Base-by-base conservation (phyloP, 805 yeast species). In the Torulaspora gathmanii region DNA sequence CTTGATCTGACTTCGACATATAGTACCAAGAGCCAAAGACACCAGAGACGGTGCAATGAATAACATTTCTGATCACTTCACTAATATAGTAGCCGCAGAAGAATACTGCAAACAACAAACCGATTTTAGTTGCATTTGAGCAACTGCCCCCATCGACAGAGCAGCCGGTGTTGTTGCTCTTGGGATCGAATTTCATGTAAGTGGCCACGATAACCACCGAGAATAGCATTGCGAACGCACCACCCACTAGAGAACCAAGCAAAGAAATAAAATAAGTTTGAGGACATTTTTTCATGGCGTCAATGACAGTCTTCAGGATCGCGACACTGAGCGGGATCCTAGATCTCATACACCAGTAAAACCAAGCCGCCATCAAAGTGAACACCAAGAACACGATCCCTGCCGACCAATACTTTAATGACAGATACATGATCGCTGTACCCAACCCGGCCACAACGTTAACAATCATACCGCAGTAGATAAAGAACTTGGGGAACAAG, bases 1-100 rank as follows among this genome's bases (percentile, higher is more conserved):
- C 89, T 61, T 83, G 83, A 60, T 82, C 88, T 10, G 88, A 78
- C 44, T 73, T 72, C 15, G 84, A 76, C 64, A 85, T 75, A 65
- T 87, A 90, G 65, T 86, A 89, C 96, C 97, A 90, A 7, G 91
- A 78, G 8, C 96, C 96, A 61, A 78, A 90, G 15, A 88, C 79
- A 20, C 95, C 95, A 19, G 91, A 75, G 37, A 87, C 80, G 1
- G 89, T 78, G 17, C 83, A 85, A 59, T 90, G 95, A 29, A 88
- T 81, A 12, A 86, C 73, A 56, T 86, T 88, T 66, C 82, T 80
- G 46, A 86, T 71, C 15, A 89, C 93, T 65, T 88, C 96, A 23
- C 93, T 77, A 48, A 88, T 78, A 63, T 79, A 84, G 61, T 78
- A 89, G 15, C 95, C 95, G 4, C 91, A 84, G 64, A 90, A 86